A percentile compares a stretch with the other conserved stretches of the same genome.
Conservation (phyloP, 2,329 filamentous ascomycete species). For the Fusarium sarcochroum region DNA sequence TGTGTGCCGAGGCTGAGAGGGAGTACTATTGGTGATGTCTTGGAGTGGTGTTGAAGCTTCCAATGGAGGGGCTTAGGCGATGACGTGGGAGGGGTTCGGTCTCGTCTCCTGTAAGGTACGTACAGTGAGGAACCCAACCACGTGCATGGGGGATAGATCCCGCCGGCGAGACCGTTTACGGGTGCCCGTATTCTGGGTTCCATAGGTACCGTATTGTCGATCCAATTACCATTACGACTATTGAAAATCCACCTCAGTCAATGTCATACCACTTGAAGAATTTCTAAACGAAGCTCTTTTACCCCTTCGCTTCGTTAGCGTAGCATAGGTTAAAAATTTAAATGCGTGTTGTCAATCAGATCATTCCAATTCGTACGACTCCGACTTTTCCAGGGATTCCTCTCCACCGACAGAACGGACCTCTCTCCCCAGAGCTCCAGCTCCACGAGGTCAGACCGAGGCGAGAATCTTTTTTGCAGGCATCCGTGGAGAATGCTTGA, state of each 20-base stretch:
- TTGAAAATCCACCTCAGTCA: background rate
- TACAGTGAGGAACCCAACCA: slow-evolving; percentile 5
- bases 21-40: slow-evolving; percentile 21
- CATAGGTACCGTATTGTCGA: background rate
- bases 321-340: background rate
- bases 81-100: slow-evolving; percentile 38
- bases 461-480: background rate
- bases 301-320: background rate
- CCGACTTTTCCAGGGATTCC: background rate
- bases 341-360: slow-evolving; percentile 23
- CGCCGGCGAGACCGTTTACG: background rate
- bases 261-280: background rate
- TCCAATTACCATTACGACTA: too few species aligned
- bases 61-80: slow-evolving; percentile 22
- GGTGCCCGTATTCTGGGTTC: background rate
- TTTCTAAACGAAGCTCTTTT: background rate
- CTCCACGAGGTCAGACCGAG: background rate
- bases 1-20: slow-evolving; percentile 2
- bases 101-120: slow-evolving; percentile 1
- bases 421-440: background rate
- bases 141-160: slow-evolving; percentile 16
- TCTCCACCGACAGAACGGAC: slow-evolving; percentile 6
- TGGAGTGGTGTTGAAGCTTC: slow-evolving; percentile 20
- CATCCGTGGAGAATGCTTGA: slow-evolving; percentile 21
- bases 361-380: slow-evolving; percentile 25